A percentile compares a stretch with the other conserved stretches of the same genome.
These are phyloP conservation scores for Apiotrichum gracile DNA, from an alignment of 1,284 basidiomycete genomes.

Conservation along the genomic window DNA sequence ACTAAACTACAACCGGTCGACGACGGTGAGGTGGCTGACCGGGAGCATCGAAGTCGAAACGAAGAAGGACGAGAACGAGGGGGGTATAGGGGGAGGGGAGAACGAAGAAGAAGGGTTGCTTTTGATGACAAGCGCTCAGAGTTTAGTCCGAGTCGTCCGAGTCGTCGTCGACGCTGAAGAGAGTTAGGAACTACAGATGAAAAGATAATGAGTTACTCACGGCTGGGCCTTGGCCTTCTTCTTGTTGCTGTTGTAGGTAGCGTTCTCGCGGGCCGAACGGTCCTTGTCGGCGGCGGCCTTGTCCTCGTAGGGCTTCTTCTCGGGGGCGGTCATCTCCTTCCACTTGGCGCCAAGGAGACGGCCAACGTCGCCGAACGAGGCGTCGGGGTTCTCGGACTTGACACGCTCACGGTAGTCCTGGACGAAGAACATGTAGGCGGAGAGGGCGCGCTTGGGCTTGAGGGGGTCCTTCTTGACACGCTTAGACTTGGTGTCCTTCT, in stretches of 20 bases:
- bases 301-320: slow-evolving; percentile 91
- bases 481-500: slow-evolving; percentile 54
- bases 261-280: slow-evolving; percentile 58
- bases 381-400: slow-evolving; percentile 91
- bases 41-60: slow-evolving; percentile 4
- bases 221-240: slow-evolving; percentile 20
- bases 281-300: slow-evolving; percentile 80
- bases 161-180: slow-evolving; percentile 16
- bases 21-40: neutral
- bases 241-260: slow-evolving; percentile 51
- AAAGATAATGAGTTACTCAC: neutral
- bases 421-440: slow-evolving; percentile 98
- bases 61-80: neutral
- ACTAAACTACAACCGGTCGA: neutral
- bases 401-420: slow-evolving; percentile 92
- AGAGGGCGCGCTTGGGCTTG: slow-evolving; percentile 58
- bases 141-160: slow-evolving; percentile 30
- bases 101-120: neutral
- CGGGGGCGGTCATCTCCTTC: slow-evolving; percentile 76
- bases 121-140: no score
- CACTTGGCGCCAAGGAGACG: slow-evolving; percentile 82
- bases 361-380: slow-evolving; percentile 86
- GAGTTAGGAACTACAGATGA: neutral
- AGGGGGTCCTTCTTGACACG: slow-evolving; percentile 41
- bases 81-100: neutral